Evolutionary conservation across 352 stramenopile species (phyloP), one percentile per base, ranked within the genome.

Genomic region (Globisporangium spiculum): DNA sequence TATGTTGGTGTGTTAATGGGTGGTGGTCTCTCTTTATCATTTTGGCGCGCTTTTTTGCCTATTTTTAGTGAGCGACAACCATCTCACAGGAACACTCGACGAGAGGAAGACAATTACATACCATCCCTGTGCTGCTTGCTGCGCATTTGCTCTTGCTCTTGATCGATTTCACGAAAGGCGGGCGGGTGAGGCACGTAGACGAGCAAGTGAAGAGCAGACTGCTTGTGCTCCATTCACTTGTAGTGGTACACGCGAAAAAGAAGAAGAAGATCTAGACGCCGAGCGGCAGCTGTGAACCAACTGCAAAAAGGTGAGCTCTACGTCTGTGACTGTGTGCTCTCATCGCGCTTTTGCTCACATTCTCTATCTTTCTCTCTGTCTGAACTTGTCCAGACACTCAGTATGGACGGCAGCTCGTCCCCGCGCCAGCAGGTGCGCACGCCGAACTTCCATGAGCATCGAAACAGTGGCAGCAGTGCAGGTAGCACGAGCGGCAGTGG

Each of bases 371-470:
- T 60, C 27, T 24, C 16, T 60, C 27, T 22, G 24, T 22, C 36
- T 24, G 9, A 18, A 10, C 18, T 22, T 22, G 44, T 2, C 44
- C 44, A 52, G 16, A 22, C 41, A 52, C 1, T 10, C 60, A 48
- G 16, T 46, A 69, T 69, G 65, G 65, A 69, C 38, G 55, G 65
- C 44, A 64, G 50, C 55, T 58, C 63, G 63, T 68, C 63, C 27
- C 63, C 63, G 26, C 63, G 55, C 7, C 63, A 61, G 53, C 54
- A 52, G 14, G 34, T 46, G 30, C 64, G 55, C 18, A 44, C 55
- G 16, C 8, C 58, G 4, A 54, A 50, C 30, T 27, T 16, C 10
- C 34, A 41, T 24, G 63, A 68, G 10, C 53, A 68, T 32, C 54
- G 64, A 30, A 34, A 22, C 64, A 56, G 52, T 8, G 55, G 27